Percentiles rank a stretch among this genome's conserved stretches.
These are phyloP conservation scores for Clavulina sp. DNA, from an alignment of 768 basidiomycete species.

Conservation along the genomic window DNA sequence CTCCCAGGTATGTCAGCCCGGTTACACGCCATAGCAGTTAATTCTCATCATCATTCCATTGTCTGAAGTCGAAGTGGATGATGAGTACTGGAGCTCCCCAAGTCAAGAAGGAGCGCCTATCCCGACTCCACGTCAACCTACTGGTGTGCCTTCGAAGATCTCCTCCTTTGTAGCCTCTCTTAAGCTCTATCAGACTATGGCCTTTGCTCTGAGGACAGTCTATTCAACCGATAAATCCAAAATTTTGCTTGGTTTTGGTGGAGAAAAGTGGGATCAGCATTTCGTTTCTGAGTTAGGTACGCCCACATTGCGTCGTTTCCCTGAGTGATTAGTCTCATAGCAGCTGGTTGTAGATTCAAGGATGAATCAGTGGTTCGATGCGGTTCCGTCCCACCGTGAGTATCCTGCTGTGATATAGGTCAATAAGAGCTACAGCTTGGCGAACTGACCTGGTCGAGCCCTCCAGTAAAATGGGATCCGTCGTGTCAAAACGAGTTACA, in stretches of 20 bases:
- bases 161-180: too few relatives aligned
- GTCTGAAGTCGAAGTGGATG: neutral
- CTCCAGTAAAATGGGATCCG: constrained; percentile 5
- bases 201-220: too few relatives aligned
- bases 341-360: constrained; percentile 3
- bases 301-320: too few relatives aligned
- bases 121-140: too few relatives aligned
- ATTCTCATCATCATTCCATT: neutral
- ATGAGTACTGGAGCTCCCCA: constrained; percentile 3
- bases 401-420: neutral
- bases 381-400: constrained; percentile 6
- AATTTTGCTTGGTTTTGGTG: too few relatives aligned
- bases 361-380: constrained; percentile 6
- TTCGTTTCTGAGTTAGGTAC: too few relatives aligned
- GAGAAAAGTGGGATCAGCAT: too few relatives aligned
- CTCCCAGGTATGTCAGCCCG: constrained; percentile 1
- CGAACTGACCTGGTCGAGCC: neutral
- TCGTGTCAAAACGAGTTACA: neutral
- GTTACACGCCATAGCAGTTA: neutral
- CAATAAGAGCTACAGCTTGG: too few relatives aligned
- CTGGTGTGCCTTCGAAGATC: too few relatives aligned
- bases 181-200: too few relatives aligned
- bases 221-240: too few relatives aligned
- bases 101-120: constrained; percentile 2
- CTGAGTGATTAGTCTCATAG: too few relatives aligned